Percentiles rank a stretch among this genome's conserved stretches.
phyloP scores from a whole-genome alignment of 768 basidiomycete species.

The Termitomyces sp. region DNA sequence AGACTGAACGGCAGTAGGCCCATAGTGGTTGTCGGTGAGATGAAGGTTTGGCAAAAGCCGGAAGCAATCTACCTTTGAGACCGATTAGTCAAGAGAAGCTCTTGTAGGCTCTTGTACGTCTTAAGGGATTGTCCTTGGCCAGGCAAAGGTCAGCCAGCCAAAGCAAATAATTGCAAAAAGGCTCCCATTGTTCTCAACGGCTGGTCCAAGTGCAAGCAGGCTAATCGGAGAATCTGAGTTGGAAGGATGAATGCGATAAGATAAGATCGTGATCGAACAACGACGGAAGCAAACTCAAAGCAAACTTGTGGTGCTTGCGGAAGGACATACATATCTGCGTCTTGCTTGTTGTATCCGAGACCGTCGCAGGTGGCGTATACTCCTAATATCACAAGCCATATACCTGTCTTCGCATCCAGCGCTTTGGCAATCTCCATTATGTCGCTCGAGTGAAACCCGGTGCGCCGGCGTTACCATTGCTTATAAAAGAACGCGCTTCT shows the following conservation, averaged over 20 bases:
- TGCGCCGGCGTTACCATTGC: constrained; percentile 4
- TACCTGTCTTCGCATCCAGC: background rate
- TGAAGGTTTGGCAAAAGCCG: background rate
- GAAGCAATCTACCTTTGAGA: background rate
- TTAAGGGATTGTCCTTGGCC: background rate
- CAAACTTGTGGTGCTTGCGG: background rate
- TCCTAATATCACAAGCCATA: background rate
- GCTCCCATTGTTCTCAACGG: background rate
- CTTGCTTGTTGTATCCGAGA: constrained; percentile 7
- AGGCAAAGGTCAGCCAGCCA: background rate
- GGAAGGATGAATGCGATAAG: constrained; percentile 1
- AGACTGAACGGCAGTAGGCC: constrained; percentile 42
- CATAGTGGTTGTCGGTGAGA: constrained; percentile 9
- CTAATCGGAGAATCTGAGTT: too few relatives aligned
- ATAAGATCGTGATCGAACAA: constrained; percentile 7
- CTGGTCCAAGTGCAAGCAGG: background rate
- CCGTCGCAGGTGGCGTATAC: constrained; percentile 6
- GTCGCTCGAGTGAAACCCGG: constrained; percentile 16
- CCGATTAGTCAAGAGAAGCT: constrained; percentile 11
- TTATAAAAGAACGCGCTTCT: constrained; percentile 13
- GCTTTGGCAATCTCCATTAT: constrained; percentile 1
- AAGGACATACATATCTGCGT: background rate
- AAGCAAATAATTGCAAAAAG: background rate
- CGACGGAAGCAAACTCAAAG: background rate
- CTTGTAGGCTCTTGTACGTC: constrained; percentile 8